These are phyloP conservation scores for Aspergillus heteromorphus DNA, from an alignment of 495 filamentous ascomycete species.

Conservation along the genomic window DNA sequence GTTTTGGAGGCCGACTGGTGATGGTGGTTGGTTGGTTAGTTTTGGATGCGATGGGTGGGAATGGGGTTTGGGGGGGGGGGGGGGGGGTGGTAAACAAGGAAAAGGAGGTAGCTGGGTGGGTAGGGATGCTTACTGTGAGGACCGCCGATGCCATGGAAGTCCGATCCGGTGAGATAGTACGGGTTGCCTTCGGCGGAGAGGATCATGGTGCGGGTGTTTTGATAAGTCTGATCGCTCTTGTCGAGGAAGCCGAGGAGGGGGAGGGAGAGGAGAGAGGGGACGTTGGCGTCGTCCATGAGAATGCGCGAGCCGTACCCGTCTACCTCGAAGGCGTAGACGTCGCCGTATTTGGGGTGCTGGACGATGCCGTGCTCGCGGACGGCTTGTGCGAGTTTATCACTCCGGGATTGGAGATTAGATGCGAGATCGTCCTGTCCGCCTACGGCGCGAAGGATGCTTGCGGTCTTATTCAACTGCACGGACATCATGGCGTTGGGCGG, in stretches of 20 bases:
- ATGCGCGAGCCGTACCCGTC: slow-evolving; percentile 90
- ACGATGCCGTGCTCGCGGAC: slow-evolving; percentile 89
- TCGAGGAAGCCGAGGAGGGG: slow-evolving; percentile 82
- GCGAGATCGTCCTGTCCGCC: slow-evolving; percentile 47
- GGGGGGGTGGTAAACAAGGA: too few species aligned
- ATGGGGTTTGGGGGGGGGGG: not conserved
- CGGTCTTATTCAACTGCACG: slow-evolving; percentile 76
- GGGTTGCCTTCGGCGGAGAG: slow-evolving; percentile 75
- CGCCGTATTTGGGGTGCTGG: slow-evolving; percentile 71
- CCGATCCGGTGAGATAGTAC: slow-evolving; percentile 76
- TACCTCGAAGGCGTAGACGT: slow-evolving; percentile 94
- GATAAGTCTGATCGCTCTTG: slow-evolving; percentile 61
- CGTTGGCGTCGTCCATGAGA: slow-evolving; percentile 96
- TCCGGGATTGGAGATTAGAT: slow-evolving; percentile 55
- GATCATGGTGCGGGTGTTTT: slow-evolving; percentile 91
- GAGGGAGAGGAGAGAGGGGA: slow-evolving; percentile 83
- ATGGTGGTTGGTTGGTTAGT: too few species aligned
- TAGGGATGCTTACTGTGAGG: slow-evolving; percentile 45
- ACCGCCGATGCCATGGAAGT: slow-evolving; percentile 85
- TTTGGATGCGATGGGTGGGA: not conserved
- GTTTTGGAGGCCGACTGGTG: slow-evolving; percentile 65
- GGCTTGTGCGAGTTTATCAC: slow-evolving; percentile 63
- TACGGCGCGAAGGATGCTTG: slow-evolving; percentile 57
- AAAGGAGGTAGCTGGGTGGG: not conserved
- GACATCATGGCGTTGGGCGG: slow-evolving; percentile 96